A percentile compares a stretch with the other conserved stretches of the same genome.
phyloP scores from a whole-genome alignment of 257 asterid genomes.

The Nemophila menziesii region DNA sequence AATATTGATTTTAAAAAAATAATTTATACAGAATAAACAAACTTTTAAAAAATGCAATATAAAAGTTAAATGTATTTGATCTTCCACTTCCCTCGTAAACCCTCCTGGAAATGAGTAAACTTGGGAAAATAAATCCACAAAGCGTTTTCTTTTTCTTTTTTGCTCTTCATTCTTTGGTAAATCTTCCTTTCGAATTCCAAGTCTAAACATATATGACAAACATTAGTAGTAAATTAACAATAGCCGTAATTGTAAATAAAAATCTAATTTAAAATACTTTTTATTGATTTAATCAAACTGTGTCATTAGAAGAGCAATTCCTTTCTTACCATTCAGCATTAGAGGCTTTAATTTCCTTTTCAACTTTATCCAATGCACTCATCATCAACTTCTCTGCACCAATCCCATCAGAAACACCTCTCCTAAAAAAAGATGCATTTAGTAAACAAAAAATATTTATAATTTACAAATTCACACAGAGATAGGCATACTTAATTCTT shows the following conservation, averaged over 20 bases:
- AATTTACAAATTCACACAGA: too few species aligned
- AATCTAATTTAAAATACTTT: slow-evolving; percentile 43
- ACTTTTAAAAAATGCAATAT: too few species aligned
- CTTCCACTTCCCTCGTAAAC: too few species aligned
- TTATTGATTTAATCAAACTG: slow-evolving; percentile 84
- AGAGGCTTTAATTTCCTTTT: slow-evolving; percentile 83
- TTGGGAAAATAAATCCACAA: too few species aligned
- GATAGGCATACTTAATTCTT: slow-evolving; percentile 81
- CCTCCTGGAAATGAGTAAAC: too few species aligned
- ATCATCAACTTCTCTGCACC: slow-evolving; percentile 87
- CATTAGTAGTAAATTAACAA: too few species aligned
- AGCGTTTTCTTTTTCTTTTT: too few species aligned
- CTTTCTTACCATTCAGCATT: slow-evolving; percentile 77
- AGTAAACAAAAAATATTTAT: too few species aligned
- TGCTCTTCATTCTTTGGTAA: slow-evolving; percentile 81
- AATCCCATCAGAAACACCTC: slow-evolving; percentile 64
- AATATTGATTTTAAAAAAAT: too few species aligned
- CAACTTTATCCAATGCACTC: slow-evolving; percentile 76
- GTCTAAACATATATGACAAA: too few species aligned
- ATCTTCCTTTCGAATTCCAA: slow-evolving; percentile 66
- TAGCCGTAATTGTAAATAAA: neutral
- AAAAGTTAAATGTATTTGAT: too few species aligned
- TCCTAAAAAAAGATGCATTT: slow-evolving; percentile 34
- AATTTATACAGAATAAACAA: too few species aligned
- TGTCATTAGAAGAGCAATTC: slow-evolving; percentile 63